Evolutionary conservation across 2,329 filamentous ascomycete genomes (phyloP), one percentile per base, ranked within the genome.

Genomic region (Xylaria polymorpha): DNA sequence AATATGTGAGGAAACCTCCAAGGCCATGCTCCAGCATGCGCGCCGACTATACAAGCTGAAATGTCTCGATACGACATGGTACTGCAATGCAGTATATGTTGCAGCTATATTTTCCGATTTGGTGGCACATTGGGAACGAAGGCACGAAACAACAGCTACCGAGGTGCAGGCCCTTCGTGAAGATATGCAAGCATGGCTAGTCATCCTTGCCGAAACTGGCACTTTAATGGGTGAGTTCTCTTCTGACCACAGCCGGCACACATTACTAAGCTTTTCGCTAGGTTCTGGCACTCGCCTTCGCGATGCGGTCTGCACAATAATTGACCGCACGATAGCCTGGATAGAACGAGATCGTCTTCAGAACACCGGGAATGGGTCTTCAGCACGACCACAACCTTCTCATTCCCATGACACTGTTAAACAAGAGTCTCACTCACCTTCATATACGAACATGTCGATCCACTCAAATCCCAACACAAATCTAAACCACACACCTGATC

Each of bases 21-120:
- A 86, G 56, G 86, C 90, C 69, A 88, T 94, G 80, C 82, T 94
- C 2, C 82, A 84, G 25, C 84, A 86, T 32, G 87, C 90, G 6
- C 83, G 84, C 25, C 83, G 88, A 62, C 80, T 94, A 57, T 86
- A 88, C 67, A 85, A 85, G 72, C 83, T 90, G 66, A 92, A 91
- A 75, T 89, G 88, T 53, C 81, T 94, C 4, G 92, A 95, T 75
- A 92, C 91, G 1, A 93, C 92, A 0, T 94, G 92, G 91, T 92
- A 92, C 74, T 90, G 91, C 57, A 85, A 89, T 58, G 90, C 92
- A 0, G 86, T 92, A 6, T 93, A 92, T 75, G 85, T 92, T 14
- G 88, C 91, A 51, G 91, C 91, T 32, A 90, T 93, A 66, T 92
- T 94, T 74, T 92, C 91, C 0, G 90, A 87, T 15, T 81, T 95